phyloP scores from a whole-genome alignment of 2,329 filamentous ascomycete species.

The Cladosporium oxysporum region DNA sequence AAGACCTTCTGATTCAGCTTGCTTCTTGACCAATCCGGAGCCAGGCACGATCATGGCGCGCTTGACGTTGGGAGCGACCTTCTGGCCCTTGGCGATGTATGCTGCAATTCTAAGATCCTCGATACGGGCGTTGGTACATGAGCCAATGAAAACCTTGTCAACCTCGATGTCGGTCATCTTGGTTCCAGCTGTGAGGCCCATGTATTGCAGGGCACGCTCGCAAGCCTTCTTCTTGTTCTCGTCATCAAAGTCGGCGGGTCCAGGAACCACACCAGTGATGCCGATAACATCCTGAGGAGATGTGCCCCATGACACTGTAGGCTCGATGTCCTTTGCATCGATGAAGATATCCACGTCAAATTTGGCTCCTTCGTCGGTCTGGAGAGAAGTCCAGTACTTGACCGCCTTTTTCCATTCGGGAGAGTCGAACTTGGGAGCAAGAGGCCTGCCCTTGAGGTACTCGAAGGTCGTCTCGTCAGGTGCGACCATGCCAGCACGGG shows the following conservation, averaged over 20 bases:
- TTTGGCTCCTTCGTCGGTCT: constrained; percentile 82
- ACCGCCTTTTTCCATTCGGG: constrained; percentile 87
- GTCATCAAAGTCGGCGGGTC: constrained; percentile 81
- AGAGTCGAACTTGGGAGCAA: constrained; percentile 82
- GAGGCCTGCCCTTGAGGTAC: constrained; percentile 86
- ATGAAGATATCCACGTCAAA: constrained; percentile 90
- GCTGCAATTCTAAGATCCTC: constrained; percentile 91
- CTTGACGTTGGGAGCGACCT: constrained; percentile 85
- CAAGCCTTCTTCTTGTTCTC: constrained; percentile 79
- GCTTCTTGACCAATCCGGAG: constrained; percentile 88
- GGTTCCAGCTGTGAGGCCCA: constrained; percentile 85
- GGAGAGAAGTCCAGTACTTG: constrained; percentile 83
- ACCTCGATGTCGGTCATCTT: constrained; percentile 88
- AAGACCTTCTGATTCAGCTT: constrained; percentile 87
- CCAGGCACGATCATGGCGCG: constrained; percentile 95
- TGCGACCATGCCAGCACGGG: constrained; percentile 93
- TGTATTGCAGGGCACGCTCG: constrained; percentile 86
- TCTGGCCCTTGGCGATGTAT: constrained; percentile 80
- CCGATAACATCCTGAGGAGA: constrained; percentile 95
- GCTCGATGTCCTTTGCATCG: constrained; percentile 87
- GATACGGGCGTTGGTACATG: constrained; percentile 95
- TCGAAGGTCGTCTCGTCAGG: constrained; percentile 93
- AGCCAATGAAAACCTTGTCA: constrained; percentile 98
- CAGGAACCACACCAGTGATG: constrained; percentile 86
- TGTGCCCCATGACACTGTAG: constrained; percentile 95